These are phyloP conservation scores for Sergeia podlipaevii DNA, from an alignment of 208 protist genomes.

Conservation along the genomic window DNA sequence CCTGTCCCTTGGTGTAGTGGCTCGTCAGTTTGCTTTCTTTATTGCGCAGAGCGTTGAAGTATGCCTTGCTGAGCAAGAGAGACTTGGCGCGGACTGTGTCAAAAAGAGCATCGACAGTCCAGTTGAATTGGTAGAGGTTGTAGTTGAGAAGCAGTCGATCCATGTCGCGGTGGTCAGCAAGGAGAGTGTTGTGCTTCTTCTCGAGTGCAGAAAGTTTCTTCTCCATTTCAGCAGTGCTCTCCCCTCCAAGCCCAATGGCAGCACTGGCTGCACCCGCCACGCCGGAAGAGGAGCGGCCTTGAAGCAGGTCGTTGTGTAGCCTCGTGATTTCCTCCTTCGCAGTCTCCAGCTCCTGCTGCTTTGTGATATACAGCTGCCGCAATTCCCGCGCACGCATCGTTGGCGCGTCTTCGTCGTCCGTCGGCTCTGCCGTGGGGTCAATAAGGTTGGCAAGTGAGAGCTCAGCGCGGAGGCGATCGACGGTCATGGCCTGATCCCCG, in stretches of 20 bases:
- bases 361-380: conserved; percentile 23
- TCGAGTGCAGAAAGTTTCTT: conserved; percentile 1
- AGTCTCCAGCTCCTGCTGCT: conserved; percentile 17
- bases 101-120: conserved; percentile 19
- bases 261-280: conserved; percentile 8
- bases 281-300: conserved; percentile 1
- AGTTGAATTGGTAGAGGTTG: conserved; percentile 11
- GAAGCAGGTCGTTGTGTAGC: conserved; percentile 10
- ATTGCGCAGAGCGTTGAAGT: conserved; percentile 11
- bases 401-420: conserved; percentile 20
- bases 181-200: conserved; percentile 7
- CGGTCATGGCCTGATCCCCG: conserved; percentile 15
- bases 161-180: conserved; percentile 3
- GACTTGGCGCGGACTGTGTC: conserved; percentile 24
- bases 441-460: conserved; percentile 38
- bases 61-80: conserved; percentile 13
- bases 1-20: conserved; percentile 5
- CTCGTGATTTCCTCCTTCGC: conserved; percentile 24
- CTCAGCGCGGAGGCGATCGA: conserved; percentile 36
- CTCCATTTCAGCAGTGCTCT: no score
- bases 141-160: conserved; percentile 15
- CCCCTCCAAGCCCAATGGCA: no score
- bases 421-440: conserved; percentile 27
- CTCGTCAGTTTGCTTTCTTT: conserved; percentile 20
- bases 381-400: conserved; percentile 21